Evolutionary conservation across 108 stramenopile species (phyloP), one percentile per base, ranked within the genome.

Genomic region (Fragilaria crotonensis): DNA sequence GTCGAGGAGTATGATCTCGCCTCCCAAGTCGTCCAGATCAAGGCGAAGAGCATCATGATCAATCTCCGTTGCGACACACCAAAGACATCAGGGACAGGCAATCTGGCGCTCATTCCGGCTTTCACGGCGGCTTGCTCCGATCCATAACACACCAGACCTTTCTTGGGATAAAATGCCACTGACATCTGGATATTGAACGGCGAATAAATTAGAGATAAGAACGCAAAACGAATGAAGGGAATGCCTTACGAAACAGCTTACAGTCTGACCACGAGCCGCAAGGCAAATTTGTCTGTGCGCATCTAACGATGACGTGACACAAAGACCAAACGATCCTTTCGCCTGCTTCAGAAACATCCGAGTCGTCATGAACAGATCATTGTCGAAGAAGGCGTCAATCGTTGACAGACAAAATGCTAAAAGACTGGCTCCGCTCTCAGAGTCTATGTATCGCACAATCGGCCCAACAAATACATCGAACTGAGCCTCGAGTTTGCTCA

Each of bases 61-160:
- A 14, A 80, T 47, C 36, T 79, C 72, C 52, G 25, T 31, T 56
- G 31, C 44, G 57, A 30, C 36, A 28, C 25, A 36, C 57, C 64
- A 0, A 48, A 55, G 21, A 30, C 30, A 58, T 65, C 31, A 11
- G 36, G 7, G 11, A 28, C 41, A 9, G 75, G 80, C 11, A 64
- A 57, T 3, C 47, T 55, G 33, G 59, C 54, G 44, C 55, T 67
- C 46, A 86, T 45, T 21, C 81, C 85, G 19, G 85, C 82, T 61
- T 90, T 90, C 25, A 86, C 85, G 1, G 89, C 85, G 9, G 85
- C 89, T 67, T 87, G 89, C 57, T 90, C 89, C 4, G 82, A 84
- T 17, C 89, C 89, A 59, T 67, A 90, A 45, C 80, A 83, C 54
- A 90, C 76, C 17, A 90, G 46, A 11, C 81, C 85, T 59, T 90